Evolutionary conservation across 352 stramenopile genomes (phyloP).

Genomic region (Phytophthora litchii): DNA sequence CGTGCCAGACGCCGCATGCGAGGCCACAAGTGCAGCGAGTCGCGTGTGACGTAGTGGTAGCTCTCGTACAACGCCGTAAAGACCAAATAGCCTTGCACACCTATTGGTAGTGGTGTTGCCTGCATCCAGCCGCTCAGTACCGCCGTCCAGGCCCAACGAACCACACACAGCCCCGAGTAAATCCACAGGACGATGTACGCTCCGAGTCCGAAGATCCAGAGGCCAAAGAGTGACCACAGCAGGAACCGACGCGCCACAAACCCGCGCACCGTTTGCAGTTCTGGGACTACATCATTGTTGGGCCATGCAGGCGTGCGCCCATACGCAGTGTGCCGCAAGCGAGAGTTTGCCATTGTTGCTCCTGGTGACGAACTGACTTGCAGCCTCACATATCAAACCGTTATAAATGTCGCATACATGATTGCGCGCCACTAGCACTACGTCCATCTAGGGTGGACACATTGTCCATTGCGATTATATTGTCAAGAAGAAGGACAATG

Average conservation of each 20-base stretch:
- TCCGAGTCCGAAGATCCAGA: conserved; percentile 36
- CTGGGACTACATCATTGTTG: conserved; percentile 28
- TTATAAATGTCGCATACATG: too few relatives aligned
- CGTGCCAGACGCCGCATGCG: conserved; percentile 43
- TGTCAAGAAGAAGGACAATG: too few relatives aligned
- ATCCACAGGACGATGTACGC: conserved; percentile 26
- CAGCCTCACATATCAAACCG: too few relatives aligned
- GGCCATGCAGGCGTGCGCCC: conserved; percentile 22
- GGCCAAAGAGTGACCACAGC: conserved; percentile 29
- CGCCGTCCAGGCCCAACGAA: conserved; percentile 8
- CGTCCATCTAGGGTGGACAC: too few relatives aligned
- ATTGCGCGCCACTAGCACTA: too few relatives aligned
- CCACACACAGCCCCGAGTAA: conserved; percentile 23
- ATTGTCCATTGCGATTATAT: too few relatives aligned
- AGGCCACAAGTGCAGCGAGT: conserved; percentile 45
- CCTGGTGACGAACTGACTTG: too few relatives aligned
- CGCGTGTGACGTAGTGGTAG: conserved; percentile 41
- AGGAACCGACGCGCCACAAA: conserved; percentile 22
- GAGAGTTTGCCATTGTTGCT: conserved; percentile 1
- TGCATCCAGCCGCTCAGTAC: conserved; percentile 13
- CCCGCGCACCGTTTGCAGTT: conserved; percentile 26
- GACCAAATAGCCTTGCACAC: conserved; percentile 35
- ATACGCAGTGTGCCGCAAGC: conserved; percentile 12
- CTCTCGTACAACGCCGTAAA: conserved; percentile 50
- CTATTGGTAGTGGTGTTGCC: conserved; percentile 14